Evolutionary conservation across 2,329 filamentous ascomycete species (phyloP).

Genomic region (Exophiala sideris): DNA sequence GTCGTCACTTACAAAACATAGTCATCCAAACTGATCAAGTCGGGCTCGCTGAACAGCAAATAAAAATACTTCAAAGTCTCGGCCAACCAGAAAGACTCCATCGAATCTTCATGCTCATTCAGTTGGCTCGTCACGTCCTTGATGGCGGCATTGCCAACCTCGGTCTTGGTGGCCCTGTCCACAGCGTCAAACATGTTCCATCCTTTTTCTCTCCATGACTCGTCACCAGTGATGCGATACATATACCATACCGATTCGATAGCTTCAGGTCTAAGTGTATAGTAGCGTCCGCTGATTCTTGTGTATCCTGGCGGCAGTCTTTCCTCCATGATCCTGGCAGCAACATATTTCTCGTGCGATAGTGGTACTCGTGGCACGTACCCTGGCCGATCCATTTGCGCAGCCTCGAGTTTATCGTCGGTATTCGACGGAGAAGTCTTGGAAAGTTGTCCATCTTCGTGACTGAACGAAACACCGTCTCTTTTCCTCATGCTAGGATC

Average conservation of each 20-base stretch:
- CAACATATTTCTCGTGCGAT: slow-evolving; percentile 41
- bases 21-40: slow-evolving; percentile 44
- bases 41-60: slow-evolving; percentile 45
- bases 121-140: slow-evolving; percentile 59
- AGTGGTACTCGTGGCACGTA: slow-evolving; percentile 29
- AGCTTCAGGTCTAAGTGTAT: slow-evolving; percentile 61
- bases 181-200: slow-evolving; percentile 72
- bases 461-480: slow-evolving; percentile 30
- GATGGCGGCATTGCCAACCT: slow-evolving; percentile 63
- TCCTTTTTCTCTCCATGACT: slow-evolving; percentile 63
- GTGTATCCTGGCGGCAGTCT: slow-evolving; percentile 43
- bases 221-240: slow-evolving; percentile 68
- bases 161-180: slow-evolving; percentile 58
- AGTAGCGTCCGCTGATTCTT: slow-evolving; percentile 37
- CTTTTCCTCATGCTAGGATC: slow-evolving; percentile 25
- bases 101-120: slow-evolving; percentile 53
- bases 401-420: not conserved
- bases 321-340: slow-evolving; percentile 40
- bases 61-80: slow-evolving; percentile 50
- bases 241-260: slow-evolving; percentile 79
- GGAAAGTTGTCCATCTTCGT: not conserved
- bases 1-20: slow-evolving; percentile 42
- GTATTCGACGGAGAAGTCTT: not conserved
- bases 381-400: slow-evolving; percentile 2
- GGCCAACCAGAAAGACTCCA: slow-evolving; percentile 72